A percentile compares a stretch with the other conserved stretches of the same genome.
phyloP scores from a whole-genome alignment of 768 basidiomycete genomes.

The Leccinum incarnatum region DNA sequence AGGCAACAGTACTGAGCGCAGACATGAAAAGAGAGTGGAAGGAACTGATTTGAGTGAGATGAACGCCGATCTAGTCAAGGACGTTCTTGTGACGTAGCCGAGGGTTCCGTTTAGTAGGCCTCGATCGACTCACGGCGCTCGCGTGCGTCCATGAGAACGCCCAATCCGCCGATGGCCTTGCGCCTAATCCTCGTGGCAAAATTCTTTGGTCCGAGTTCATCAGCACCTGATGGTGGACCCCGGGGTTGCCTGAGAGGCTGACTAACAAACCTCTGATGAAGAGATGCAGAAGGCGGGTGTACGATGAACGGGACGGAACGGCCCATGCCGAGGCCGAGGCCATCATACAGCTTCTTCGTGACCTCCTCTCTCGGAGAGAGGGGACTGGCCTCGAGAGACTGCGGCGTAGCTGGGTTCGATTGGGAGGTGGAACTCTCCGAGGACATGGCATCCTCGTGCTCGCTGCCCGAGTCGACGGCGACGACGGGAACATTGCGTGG shows the following conservation, averaged over 20 bases:
- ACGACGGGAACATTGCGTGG: slow-evolving; percentile 48
- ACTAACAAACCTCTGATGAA: slow-evolving; percentile 55
- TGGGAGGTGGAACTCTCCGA: slow-evolving; percentile 57
- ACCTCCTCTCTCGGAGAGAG: slow-evolving; percentile 87
- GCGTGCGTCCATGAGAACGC: slow-evolving; percentile 75
- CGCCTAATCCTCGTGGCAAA: slow-evolving; percentile 84
- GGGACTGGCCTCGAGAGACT: slow-evolving; percentile 49
- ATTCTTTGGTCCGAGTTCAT: slow-evolving; percentile 85
- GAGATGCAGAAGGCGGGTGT: slow-evolving; percentile 24
- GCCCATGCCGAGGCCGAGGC: slow-evolving; percentile 82
- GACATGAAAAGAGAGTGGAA: slow-evolving; percentile 22
- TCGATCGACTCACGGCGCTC: slow-evolving; percentile 77
- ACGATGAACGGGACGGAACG: slow-evolving; percentile 49
- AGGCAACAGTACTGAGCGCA: slow-evolving; percentile 11
- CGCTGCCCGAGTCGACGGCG: slow-evolving; percentile 54
- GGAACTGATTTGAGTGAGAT: slow-evolving; percentile 18
- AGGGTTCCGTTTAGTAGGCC: slow-evolving; percentile 47
- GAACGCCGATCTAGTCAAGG: slow-evolving; percentile 8
- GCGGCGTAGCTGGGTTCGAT: slow-evolving; percentile 77
- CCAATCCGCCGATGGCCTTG: slow-evolving; percentile 79
- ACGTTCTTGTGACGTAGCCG: slow-evolving; percentile 5
- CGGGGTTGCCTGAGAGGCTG: slow-evolving; percentile 82
- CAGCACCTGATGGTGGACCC: slow-evolving; percentile 82
- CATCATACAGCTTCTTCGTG: slow-evolving; percentile 83
- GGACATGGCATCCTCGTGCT: slow-evolving; percentile 54